Base-by-base conservation (phyloP, 1,139 yeast species). In the Suhomyces coccinellae region DNA sequence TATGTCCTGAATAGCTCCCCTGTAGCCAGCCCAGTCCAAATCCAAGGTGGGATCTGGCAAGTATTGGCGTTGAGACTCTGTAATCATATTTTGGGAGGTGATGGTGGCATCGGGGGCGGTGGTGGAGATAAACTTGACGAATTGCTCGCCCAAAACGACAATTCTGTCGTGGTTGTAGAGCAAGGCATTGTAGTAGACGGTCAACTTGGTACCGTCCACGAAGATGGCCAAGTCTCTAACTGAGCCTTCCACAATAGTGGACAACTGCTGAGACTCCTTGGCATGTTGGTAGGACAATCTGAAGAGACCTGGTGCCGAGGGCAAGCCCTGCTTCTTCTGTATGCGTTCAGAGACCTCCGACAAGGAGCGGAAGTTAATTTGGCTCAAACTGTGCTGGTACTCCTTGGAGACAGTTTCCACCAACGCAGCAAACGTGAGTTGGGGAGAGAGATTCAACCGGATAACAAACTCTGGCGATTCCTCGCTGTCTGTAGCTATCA, bases 1-100 rank as follows among this genome's bases (percentile, higher is more conserved):
- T 40, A 93, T 91, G 57, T 93, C 99, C 61, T 95, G 99, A 55
- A 93, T 95, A 10, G 98, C 91, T 39, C 99, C 99, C 53, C 95
- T 79, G 66, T 83, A 93, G 15, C 87, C 87, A 36, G 83, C 73
- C 98, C 98, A 93, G 64, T 90, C 96, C 54, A 93, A 76, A 58
- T 91, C 86, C 11, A 71, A 66, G 3, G 90, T 87, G 36, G 99
- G 99, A 61, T 91, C 95, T 6, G 99, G 99, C 47, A 95, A 73
- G 4, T 75, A 65, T 0, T 63, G 54, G 32, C 59, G 60, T 59
- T 90, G 96, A 2, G 82, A 61, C 11, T 67, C 60, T 1, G 98
- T 89, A 47, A 89, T 71, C 54, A 93, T 73, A 38, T 80, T 78
- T 22, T 87, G 77, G 48, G 80, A 72, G 38, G 95, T 81, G 46